A percentile compares a stretch with the other conserved stretches of the same genome.
Conservation (phyloP, 2,329 filamentous ascomycete genomes). For the Ascochyta fabae region DNA sequence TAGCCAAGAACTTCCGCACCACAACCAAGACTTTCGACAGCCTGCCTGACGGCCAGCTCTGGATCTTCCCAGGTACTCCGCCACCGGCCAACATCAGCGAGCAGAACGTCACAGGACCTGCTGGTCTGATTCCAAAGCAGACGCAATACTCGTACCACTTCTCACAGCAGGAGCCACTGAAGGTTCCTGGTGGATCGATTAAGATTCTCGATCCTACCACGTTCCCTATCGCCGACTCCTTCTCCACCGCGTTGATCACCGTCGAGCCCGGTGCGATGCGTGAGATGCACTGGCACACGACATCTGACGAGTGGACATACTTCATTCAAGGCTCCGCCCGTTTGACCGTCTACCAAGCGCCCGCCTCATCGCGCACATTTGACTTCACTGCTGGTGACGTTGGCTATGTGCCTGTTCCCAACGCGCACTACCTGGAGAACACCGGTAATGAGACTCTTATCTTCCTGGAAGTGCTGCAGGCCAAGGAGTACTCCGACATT, state of each 20-base stretch:
- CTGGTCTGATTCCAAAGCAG: conserved; percentile 38
- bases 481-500: conserved; percentile 60
- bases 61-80: conserved; percentile 53
- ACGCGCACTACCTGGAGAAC: conserved; percentile 68
- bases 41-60: conserved; percentile 49
- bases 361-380: conserved; percentile 60
- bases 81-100: conserved; percentile 46
- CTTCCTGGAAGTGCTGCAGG: conserved; percentile 66
- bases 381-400: conserved; percentile 67
- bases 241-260: conserved; percentile 64
- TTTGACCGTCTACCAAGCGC: conserved; percentile 63
- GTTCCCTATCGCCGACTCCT: conserved; percentile 63
- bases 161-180: conserved; percentile 56
- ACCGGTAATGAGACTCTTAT: conserved; percentile 63
- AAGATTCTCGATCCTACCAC: conserved; percentile 65
- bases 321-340: conserved; percentile 64
- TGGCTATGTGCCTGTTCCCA: conserved; percentile 63
- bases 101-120: conserved; percentile 55
- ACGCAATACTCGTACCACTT: conserved; percentile 53
- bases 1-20: conserved; percentile 54
- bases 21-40: conserved; percentile 47
- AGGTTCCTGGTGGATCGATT: conserved; percentile 63
- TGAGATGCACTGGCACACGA: conserved; percentile 69
- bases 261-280: conserved; percentile 69
- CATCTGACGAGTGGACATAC: conserved; percentile 67